These are phyloP conservation scores for Leptoxyphium fumago DNA, from an alignment of 2,329 filamentous ascomycete genomes.

Conservation along the genomic window DNA sequence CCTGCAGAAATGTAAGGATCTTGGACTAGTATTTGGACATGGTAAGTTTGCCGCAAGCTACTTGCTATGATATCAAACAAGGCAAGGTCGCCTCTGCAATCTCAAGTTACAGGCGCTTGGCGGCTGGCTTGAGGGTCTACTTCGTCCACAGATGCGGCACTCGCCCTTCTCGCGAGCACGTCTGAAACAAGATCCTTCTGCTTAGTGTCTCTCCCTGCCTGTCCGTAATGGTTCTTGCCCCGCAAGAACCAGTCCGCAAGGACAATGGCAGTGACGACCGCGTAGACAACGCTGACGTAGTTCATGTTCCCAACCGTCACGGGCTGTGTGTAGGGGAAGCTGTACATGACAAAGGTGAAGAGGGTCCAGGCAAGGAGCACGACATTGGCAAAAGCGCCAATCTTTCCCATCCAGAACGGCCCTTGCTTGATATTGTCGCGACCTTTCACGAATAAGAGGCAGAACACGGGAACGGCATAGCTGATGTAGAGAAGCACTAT, in stretches of 20 bases:
- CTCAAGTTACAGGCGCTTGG: no score
- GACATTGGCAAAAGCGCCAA: conserved; percentile 11
- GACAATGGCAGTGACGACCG: conserved; percentile 38
- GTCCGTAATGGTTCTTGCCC: conserved; percentile 38
- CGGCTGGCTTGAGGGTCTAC: no score
- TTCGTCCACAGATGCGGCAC: conserved; percentile 27
- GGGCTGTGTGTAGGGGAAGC: conserved; percentile 37
- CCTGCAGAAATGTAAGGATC: no score
- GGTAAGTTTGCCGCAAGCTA: no score
- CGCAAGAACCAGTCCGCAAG: conserved; percentile 29
- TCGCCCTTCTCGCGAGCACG: conserved; percentile 27
- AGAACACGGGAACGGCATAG: conserved; percentile 42
- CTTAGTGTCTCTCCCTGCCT: conserved; percentile 35
- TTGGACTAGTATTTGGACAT: no score
- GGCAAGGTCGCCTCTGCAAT: no score
- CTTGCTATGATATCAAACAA: no score
- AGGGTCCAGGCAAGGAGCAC: conserved; percentile 24
- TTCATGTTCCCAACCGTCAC: conserved; percentile 40
- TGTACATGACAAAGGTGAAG: conserved; percentile 30
- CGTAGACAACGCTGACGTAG: conserved; percentile 42
- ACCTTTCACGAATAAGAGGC: conserved; percentile 32
- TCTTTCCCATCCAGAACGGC: conserved; percentile 6
- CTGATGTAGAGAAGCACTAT: conserved; percentile 42
- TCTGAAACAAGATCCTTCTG: conserved; percentile 26
- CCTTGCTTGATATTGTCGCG: conserved; percentile 14